phyloP scores from a whole-genome alignment of 2,329 filamentous ascomycete species.

The Xylariomycetidae sp. region DNA sequence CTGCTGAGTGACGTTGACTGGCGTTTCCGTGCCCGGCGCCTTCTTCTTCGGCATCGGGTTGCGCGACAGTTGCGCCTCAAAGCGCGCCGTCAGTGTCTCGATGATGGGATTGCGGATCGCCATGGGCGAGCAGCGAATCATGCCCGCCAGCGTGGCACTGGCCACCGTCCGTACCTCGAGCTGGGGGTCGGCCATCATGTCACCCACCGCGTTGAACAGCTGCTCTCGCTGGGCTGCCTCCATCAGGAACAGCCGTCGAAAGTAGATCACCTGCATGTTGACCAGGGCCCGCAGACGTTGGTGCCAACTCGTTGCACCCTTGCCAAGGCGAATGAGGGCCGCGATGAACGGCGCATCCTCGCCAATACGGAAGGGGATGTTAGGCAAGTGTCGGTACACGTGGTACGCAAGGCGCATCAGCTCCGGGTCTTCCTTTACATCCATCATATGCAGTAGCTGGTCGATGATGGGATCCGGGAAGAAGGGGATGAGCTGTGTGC shows the following conservation, averaged over 20 bases:
- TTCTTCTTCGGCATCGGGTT: constrained; percentile 83
- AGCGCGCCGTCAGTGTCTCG: constrained; percentile 66
- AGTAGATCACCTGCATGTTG: constrained; percentile 98
- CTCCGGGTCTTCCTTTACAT: constrained; percentile 96
- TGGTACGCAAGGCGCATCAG: constrained; percentile 91
- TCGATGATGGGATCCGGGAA: constrained; percentile 87
- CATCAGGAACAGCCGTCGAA: constrained; percentile 88
- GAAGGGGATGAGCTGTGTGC: constrained; percentile 82
- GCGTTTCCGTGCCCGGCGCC: constrained; percentile 59
- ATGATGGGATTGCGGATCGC: constrained; percentile 75
- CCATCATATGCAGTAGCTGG: constrained; percentile 98
- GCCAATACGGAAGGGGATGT: constrained; percentile 84
- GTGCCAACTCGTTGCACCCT: constrained; percentile 82
- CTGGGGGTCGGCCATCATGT: constrained; percentile 87
- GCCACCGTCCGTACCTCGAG: constrained; percentile 92
- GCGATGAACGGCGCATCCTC: constrained; percentile 81
- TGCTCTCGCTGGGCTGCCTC: constrained; percentile 65
- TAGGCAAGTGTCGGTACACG: constrained; percentile 92
- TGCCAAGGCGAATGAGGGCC: constrained; percentile 81
- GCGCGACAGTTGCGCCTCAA: constrained; percentile 67
- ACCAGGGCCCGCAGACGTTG: constrained; percentile 90
- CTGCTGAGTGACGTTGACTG: constrained; percentile 65
- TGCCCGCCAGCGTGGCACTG: constrained; percentile 87
- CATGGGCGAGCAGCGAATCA: constrained; percentile 92
- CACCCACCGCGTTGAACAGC: constrained; percentile 87